Evolutionary conservation across 192 early-diverging fungal genomes (phyloP), one percentile per base, ranked within the genome.

Genomic region (Backusella tarrabulga): DNA sequence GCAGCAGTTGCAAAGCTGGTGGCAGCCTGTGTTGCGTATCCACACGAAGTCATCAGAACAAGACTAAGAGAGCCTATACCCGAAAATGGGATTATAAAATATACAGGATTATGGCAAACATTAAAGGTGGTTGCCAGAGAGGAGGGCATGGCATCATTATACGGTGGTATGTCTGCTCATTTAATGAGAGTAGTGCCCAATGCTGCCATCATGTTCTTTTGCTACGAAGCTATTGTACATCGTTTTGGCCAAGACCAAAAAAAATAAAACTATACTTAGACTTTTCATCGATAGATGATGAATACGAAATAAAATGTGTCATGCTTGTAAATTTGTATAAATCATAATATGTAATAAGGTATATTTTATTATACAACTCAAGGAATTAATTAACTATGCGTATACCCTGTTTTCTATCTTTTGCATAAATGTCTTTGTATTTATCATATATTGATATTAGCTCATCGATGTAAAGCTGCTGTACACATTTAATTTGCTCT

Each of bases 101-200:
- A 97, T 79, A 91, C 79, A 17, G 95, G 96, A 7, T 77, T 99
- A 56, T 81, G 83, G 15, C 85, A 87, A 63, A 87, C 86, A 7
- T 72, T 86, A 9, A 84, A 76, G 29, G 77, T 85, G 8, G 91
- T 96, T 32, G 84, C 88, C 40, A 79, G 72, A 29, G 93, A 97
- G 73, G 97, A 99, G 81, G 97, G 97, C 52, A 40, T 95, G 6
- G 84, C 84, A 17, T 95, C 94, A 2, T 81, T 99, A 23, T 99
- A 99, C 76, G 95, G 96, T 63, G 97, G 97, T n/a, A 89, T 99
- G 89, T 92, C 95, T 15, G 94, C 96, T 2, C 97, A 98, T 85
- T 84, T 99, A 68, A 84, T 97, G 87, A 90, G 97, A 66, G 95
- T 96, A 0, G 97, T 98, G 8, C 97, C 97, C 0, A 98, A 98